Evolutionary conservation across 495 filamentous ascomycete species (phyloP), one percentile per base, ranked within the genome.

Genomic region (Neurospora sp.): DNA sequence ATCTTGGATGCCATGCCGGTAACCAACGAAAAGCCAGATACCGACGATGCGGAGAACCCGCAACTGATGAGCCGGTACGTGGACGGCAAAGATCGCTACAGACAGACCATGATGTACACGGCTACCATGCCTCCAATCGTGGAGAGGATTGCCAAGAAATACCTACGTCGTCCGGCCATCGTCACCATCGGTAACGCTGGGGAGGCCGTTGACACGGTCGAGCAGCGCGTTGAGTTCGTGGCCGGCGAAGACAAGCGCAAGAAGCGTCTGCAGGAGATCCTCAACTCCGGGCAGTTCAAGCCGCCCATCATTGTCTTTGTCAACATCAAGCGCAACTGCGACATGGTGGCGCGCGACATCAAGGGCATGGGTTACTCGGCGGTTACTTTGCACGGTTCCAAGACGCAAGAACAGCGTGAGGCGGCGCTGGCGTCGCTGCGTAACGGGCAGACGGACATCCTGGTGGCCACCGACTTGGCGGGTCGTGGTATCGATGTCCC

Each of bases 91-190:
- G 92, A 97, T 79, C 88, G 92, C 18, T 99, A 98, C 82, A 85
- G 96, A 71, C 96, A 99, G 81, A 99, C 96, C 3, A 99, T 99
- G 96, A 99, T 99, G 96, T 99, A 98, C 88, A 99, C 96, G 72
- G 96, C 96, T 12, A 99, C 96, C 38, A 99, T 99, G 96, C 94
- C 96, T 4, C 82, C 90, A 3, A 91, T 94, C 8, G 93, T 99
- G 61, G 96, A 98, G 78, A 93, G 94, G 74, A 98, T 99, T 72
- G 96, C 96, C 3, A 90, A 93, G 72, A 98, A 98, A 79, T 99
- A 98, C 78, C 89, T 99, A 9, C 91, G 96, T 4, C 88, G 96
- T 4, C 96, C 96, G 0, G 96, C 96, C 4, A 97, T 96, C 53
- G 94, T 98, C 69, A 98, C 92, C 0, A 98, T 98, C 73, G 96